Conservation (phyloP, 2,329 filamentous ascomycete genomes). For the Fusarium udum region DNA sequence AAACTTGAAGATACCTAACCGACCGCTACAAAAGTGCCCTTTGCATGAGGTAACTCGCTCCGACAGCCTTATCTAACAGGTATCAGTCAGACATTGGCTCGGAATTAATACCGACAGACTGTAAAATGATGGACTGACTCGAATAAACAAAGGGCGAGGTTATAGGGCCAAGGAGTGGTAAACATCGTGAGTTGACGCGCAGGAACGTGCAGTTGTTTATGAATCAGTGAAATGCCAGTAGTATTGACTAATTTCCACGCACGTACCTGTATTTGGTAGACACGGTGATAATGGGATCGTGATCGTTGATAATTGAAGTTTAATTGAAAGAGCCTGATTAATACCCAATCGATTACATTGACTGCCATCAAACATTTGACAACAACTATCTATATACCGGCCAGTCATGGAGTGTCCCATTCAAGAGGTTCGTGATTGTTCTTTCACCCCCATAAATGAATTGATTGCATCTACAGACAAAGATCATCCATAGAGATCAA, state of each 20-base stretch:
- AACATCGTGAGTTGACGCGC: background rate
- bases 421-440: no score
- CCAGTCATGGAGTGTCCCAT: background rate
- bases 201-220: conserved; percentile 23
- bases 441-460: no score
- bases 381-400: fast-evolving
- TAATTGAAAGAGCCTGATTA: background rate
- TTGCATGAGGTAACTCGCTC: conserved; percentile 5
- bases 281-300: conserved; percentile 20
- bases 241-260: conserved; percentile 14
- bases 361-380: background rate
- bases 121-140: conserved; percentile 12
- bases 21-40: conserved; percentile 1
- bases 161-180: background rate
- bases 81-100: background rate
- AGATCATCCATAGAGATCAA: background rate
- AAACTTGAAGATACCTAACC: background rate
- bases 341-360: background rate
- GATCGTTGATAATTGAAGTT: background rate
- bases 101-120: background rate
- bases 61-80: conserved; percentile 9
- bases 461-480: background rate
- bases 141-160: conserved; percentile 4
- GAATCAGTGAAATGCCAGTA: conserved; percentile 38
- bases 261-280: conserved; percentile 18